These are phyloP conservation scores for Pleurotus tuoliensis DNA, from an alignment of 768 basidiomycete genomes.

Conservation along the genomic window DNA sequence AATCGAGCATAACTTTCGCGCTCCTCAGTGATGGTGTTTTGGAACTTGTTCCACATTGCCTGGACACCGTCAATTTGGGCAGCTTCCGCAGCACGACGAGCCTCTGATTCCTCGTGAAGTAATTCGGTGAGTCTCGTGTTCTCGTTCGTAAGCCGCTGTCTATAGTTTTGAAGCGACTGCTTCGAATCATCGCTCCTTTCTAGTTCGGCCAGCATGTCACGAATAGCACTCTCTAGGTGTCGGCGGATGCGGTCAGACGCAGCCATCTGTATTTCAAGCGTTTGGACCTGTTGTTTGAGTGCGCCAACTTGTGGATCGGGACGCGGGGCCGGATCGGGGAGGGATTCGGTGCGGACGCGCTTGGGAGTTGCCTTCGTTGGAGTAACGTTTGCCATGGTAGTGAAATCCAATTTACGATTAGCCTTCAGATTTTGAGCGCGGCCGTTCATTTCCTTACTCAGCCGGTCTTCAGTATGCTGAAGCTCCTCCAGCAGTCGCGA, in stretches of 20 bases:
- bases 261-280: conserved; percentile 64
- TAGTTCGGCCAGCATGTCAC: conserved; percentile 56
- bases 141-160: conserved; percentile 52
- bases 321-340: conserved; percentile 29
- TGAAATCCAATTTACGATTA: conserved; percentile 30
- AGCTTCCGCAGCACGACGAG: conserved; percentile 57
- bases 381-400: conserved; percentile 39
- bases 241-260: conserved; percentile 64
- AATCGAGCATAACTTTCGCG: conserved; percentile 58
- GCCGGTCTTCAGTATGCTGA: conserved; percentile 53
- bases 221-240: conserved; percentile 57
- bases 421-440: conserved; percentile 31
- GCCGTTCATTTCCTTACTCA: conserved; percentile 46
- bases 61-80: conserved; percentile 62
- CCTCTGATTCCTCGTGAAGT: conserved; percentile 59
- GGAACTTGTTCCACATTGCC: conserved; percentile 64
- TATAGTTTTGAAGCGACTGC: conserved; percentile 55
- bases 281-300: conserved; percentile 61
- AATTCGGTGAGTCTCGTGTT: conserved; percentile 51
- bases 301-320: conserved; percentile 46
- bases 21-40: conserved; percentile 53
- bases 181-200: conserved; percentile 65
- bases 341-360: conserved; percentile 32
- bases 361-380: conserved; percentile 43
- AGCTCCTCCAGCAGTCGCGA: conserved; percentile 60